Base-by-base conservation (phyloP, 2,329 filamentous ascomycete species). In the Pseudogymnoascus sp. region DNA sequence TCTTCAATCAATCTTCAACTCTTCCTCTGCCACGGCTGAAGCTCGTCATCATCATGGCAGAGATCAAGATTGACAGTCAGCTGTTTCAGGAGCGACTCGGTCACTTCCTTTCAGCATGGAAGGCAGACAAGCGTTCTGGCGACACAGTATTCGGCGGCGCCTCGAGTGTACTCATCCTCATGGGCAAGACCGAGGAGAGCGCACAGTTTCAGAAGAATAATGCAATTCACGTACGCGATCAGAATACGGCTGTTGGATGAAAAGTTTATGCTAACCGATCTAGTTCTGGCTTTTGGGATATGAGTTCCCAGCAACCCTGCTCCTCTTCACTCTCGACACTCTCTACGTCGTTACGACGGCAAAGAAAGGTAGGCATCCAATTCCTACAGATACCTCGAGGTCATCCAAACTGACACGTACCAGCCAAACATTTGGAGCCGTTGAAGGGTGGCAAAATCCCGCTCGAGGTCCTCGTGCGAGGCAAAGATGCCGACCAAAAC, bases 211-310 rank as follows among this genome's bases (percentile, higher is more conserved):
- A 93, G 77, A 99, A 99, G 82, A 96, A 93, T 73, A 96, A 96
- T 76, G 92, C 95, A 21, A 88, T 97, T 77, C 95, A 97, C 80
- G 92, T 96, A 82, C 74, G 88, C 80, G 63, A 68, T 67, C 50
- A 44, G 29, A 13, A 15, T 59, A 13, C 21, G 4, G 29, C 23
- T 44, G 13, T 10, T 33, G 42, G 17, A 46, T 50, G 53, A 67
- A 67, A 59, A 70, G 37, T 23, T 56, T 23, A 26, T 5, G 61
- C 17, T 61, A 59, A 19, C 56, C 59, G 59, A 69, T 66, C 44
- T 68, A 97, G 93, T 96, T 97, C 77, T 99, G 96, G 96, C 83
- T 99, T 63, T 85, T 99, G 66, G 95, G 95, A 71, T 99, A 99
- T 81, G 95, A 99, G 76, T 99, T 99, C 73, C 95, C 95, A 35